Base-by-base conservation (phyloP, 768 basidiomycete genomes). In the Leccinum rimulosum region DNA sequence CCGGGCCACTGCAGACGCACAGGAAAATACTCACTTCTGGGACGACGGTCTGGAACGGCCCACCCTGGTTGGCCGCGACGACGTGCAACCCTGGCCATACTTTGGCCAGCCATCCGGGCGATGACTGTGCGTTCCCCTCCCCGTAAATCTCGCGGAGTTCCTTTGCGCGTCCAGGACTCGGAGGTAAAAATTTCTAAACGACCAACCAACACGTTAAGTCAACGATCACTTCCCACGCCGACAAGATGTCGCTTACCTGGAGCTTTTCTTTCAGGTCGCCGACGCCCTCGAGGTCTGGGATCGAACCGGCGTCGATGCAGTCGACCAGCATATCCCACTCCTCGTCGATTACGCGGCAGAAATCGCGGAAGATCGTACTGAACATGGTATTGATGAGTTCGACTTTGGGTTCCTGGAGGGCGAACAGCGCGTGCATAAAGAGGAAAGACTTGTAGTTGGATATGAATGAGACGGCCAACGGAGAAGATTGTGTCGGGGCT, bases 381-480 rank as follows among this genome's bases (percentile, higher is more conserved):
- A 70, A 70, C 59, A 68, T 64, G 3, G 63, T 59, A 8, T 66
- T 63, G 49, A 70, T 64, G n/a, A 63, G 50, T 38, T 60, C 63
- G 14, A 69, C 50, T 38, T 59, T 53, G 11, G 65, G 65, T 58
- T 69, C 63, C 12, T 65, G 60, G 35, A 68, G 57, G 9, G 64
- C 63, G 14, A 68, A 71, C 4, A 70, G 49, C 3, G 51, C 66
- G 50, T 68, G 70, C 55, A 61, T 58, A 31, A 66, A 64, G 12
- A 70, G 59, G 56, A 63, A 68, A 3, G 69, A 64, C 25, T 55
- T 62, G 43, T 70, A 68, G 43, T 64, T 55, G 15, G 52, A 4
- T n/a, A 68, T 66, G 22, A 62, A 64, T 6, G 65, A 70, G 22
- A 59, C 61, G 0, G 25, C 66, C 28, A 66, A 6, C 14, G 61